Conservation (phyloP, 2,329 filamentous ascomycete genomes). For the Calcarisporium arbuscula region DNA sequence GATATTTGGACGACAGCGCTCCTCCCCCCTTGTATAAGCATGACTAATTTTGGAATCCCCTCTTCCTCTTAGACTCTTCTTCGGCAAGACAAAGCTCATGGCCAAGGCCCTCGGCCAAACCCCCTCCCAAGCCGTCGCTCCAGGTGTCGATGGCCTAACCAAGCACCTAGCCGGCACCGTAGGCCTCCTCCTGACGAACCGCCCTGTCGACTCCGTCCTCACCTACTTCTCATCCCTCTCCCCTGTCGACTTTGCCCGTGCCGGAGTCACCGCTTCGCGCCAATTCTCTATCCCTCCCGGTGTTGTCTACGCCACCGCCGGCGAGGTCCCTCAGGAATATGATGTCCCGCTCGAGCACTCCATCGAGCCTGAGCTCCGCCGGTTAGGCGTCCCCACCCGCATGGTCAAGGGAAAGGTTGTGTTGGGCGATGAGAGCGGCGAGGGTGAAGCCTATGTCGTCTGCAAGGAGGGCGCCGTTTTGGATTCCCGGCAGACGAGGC, state of each 20-base stretch:
- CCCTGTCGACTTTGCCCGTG: conserved; percentile 84
- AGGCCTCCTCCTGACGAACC: conserved; percentile 85
- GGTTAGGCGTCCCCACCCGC: conserved; percentile 82
- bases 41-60: too few relatives aligned
- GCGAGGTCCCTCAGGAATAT: conserved; percentile 71
- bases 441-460: conserved; percentile 59
- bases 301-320: conserved; percentile 72
- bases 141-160: conserved; percentile 66
- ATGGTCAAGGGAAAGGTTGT: conserved; percentile 85
- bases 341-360: conserved; percentile 84
- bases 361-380: conserved; percentile 83
- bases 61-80: conserved; percentile 66
- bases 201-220: conserved; percentile 58
- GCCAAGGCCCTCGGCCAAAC: conserved; percentile 81
- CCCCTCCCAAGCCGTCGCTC: conserved; percentile 71
- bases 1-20: too few relatives aligned
- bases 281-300: conserved; percentile 77
- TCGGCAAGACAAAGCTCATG: conserved; percentile 99
- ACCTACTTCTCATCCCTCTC: conserved; percentile 66
- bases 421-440: conserved; percentile 53
- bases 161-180: conserved; percentile 73
- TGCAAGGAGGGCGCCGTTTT: conserved; percentile 80
- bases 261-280: conserved; percentile 68
- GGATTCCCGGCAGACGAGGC: conserved; percentile 84
- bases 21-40: too few relatives aligned